Percentiles rank a stretch among this genome's conserved stretches.
Conservation (phyloP, 1,284 basidiomycete genomes). For the Lentinula novae-zelandiae region DNA sequence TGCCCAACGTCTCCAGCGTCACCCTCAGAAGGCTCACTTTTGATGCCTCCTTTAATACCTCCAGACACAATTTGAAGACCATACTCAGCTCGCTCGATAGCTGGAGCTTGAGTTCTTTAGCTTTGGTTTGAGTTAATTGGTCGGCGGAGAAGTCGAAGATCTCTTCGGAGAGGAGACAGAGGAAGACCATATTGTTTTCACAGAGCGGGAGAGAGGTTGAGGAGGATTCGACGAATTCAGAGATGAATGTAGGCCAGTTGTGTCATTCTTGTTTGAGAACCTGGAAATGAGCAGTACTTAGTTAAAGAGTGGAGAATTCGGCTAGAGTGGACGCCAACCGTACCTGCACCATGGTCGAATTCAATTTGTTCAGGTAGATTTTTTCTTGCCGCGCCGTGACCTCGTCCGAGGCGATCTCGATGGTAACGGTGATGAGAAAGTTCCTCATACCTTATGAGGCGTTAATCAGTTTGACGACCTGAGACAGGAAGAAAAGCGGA, state of each 20-base stretch:
- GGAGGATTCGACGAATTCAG: constrained; percentile 96
- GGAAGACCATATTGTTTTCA: constrained; percentile 99
- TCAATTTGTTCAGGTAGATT: constrained; percentile 96
- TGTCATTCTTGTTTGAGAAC: constrained; percentile 99
- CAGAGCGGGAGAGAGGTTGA: constrained; percentile 95
- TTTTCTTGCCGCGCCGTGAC: constrained; percentile 85
- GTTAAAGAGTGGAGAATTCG: neutral
- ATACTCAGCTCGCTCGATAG: constrained; percentile 97
- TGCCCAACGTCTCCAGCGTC: constrained; percentile 91
- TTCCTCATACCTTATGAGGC: constrained; percentile 83
- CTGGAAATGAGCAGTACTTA: constrained; percentile 36
- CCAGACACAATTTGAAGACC: constrained; percentile 93
- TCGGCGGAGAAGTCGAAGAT: constrained; percentile 99
- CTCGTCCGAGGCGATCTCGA: constrained; percentile 91
- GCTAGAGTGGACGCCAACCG: constrained; percentile 20
- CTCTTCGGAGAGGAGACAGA: constrained; percentile 97
- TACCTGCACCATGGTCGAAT: constrained; percentile 93
- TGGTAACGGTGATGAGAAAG: constrained; percentile 92
- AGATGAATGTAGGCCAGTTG: constrained; percentile 98
- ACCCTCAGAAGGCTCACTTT: constrained; percentile 95
- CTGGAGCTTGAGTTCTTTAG: constrained; percentile 95
- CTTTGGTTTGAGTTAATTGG: constrained; percentile 98
- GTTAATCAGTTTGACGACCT: constrained; percentile 40
- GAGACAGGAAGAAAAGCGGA: constrained; percentile 48
- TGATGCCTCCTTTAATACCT: constrained; percentile 95